Conservation (phyloP, 2,329 filamentous ascomycete genomes). For the Huntiella bhutanensis region DNA sequence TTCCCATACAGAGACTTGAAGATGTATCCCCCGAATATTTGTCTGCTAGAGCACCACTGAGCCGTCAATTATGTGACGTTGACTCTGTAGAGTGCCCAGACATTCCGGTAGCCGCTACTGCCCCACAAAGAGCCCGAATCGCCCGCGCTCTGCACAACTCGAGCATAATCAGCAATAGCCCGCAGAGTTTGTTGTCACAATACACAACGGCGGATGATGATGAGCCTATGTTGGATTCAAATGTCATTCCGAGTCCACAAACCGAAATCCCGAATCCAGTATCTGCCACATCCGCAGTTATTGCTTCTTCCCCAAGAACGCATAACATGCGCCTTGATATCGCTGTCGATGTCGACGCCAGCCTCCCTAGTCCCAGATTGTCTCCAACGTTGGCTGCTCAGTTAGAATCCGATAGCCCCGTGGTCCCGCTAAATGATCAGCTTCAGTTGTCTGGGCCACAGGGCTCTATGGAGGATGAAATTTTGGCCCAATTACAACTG, state of each 20-base stretch:
- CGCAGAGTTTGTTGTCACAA: too few species aligned
- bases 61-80: too few species aligned
- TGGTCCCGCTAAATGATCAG: slow-evolving; percentile 23
- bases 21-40: not conserved
- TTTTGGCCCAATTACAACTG: slow-evolving; percentile 4
- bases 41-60: not conserved
- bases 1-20: not conserved
- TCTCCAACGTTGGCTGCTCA: slow-evolving; percentile 71
- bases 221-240: not conserved
- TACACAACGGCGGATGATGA: slow-evolving; percentile 12
- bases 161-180: too few species aligned
- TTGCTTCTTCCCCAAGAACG: not conserved
- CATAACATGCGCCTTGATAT: not conserved
- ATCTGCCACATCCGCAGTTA: not conserved
- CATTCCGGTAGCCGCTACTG: too few species aligned
- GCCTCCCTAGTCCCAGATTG: slow-evolving; percentile 80
- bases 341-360: slow-evolving; percentile 52
- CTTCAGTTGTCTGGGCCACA: slow-evolving; percentile 14
- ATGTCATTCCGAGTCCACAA: too few species aligned
- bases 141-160: too few species aligned
- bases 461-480: slow-evolving; percentile 2
- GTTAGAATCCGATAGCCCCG: slow-evolving; percentile 26
- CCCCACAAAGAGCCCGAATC: too few species aligned
- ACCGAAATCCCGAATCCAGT: too few species aligned
- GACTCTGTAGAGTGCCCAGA: too few species aligned